Evolutionary conservation across 768 basidiomycete genomes (phyloP).

Genomic region (Rhodosporidiobolus sp.): DNA sequence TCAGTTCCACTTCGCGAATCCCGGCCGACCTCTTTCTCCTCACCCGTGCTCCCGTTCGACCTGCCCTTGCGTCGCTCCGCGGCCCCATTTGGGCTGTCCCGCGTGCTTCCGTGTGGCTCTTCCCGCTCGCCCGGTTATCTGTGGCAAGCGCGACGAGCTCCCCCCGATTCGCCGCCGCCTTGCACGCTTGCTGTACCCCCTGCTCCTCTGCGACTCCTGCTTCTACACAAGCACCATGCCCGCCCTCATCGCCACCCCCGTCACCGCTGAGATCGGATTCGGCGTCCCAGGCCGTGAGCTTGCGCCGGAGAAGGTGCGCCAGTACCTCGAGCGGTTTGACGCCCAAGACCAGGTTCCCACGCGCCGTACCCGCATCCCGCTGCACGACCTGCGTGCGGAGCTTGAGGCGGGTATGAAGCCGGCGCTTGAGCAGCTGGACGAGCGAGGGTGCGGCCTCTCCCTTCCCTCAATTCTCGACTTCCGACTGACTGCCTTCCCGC

Average conservation of each 20-base stretch:
- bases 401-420: background rate
- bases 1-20: too few species aligned
- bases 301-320: background rate
- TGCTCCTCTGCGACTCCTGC: too few species aligned
- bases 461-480: fast-evolving
- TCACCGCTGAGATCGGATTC: slow-evolving; percentile 7
- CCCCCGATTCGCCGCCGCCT: too few species aligned
- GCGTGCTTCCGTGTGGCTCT: too few species aligned
- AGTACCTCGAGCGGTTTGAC: slow-evolving; percentile 13
- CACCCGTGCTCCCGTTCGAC: too few species aligned
- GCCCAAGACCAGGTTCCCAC: slow-evolving; percentile 8
- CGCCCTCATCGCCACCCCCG: background rate
- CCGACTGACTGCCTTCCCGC: background rate
- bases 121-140: too few species aligned
- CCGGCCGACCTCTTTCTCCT: too few species aligned
- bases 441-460: slow-evolving; percentile 2
- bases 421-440: slow-evolving; percentile 16
- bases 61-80: too few species aligned
- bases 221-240: slow-evolving; percentile 11
- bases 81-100: too few species aligned
- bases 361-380: background rate
- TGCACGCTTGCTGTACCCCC: too few species aligned
- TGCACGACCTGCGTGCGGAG: slow-evolving; percentile 13
- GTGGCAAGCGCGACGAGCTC: too few species aligned
- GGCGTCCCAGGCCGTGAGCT: background rate